phyloP scores from a whole-genome alignment of 441 rosid species.

The Populus hybrid region DNA sequence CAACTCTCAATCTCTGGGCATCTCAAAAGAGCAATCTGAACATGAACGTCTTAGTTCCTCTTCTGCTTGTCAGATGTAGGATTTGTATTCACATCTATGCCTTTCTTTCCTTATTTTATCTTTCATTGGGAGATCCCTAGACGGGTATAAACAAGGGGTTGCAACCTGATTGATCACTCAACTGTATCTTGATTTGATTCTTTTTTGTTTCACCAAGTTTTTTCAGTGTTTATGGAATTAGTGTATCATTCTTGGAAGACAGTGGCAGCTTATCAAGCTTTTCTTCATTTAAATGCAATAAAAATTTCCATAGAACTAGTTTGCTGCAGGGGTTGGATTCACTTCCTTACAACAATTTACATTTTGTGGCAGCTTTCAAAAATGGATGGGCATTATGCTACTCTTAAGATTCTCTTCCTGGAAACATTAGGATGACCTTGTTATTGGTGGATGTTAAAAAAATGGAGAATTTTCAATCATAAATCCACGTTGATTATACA shows the following conservation, averaged over 20 bases:
- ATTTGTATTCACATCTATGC: background rate
- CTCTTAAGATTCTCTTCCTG: background rate
- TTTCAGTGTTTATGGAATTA: background rate
- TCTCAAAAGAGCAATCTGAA: slow-evolving; percentile 17
- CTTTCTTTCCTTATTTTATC: background rate
- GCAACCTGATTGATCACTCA: background rate
- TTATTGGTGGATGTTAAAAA: background rate
- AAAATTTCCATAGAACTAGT: background rate
- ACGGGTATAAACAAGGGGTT: background rate
- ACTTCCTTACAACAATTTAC: too few species aligned
- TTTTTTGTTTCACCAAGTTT: background rate
- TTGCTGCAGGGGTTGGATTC: background rate
- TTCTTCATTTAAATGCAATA: background rate
- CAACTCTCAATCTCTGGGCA: slow-evolving; percentile 17
- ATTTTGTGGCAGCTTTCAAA: too few species aligned
- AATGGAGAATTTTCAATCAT: too few species aligned
- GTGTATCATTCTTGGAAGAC: background rate
- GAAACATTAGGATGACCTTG: background rate
- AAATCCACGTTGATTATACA: background rate
- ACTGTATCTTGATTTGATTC: background rate
- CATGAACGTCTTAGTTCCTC: slow-evolving; percentile 20
- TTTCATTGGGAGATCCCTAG: background rate
- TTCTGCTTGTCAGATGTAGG: slow-evolving; percentile 9
- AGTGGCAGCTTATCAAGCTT: background rate
- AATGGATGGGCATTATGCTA: background rate